Conservation (phyloP, 129 eudicot species). For the Lactuca sativa region DNA sequence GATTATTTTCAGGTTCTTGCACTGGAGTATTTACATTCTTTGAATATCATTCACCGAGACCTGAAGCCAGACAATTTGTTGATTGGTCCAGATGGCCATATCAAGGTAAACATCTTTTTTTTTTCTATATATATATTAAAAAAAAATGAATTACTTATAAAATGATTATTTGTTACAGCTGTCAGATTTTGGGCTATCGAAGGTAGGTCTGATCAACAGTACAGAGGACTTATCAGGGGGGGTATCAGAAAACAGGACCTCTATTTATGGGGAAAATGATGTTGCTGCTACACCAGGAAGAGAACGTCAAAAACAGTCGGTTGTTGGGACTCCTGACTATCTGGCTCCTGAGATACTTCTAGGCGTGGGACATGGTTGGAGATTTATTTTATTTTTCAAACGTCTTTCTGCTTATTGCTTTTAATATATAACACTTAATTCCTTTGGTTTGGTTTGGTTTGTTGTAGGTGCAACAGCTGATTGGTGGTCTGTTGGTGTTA, state of each 20-base stretch:
- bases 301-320: slow-evolving; percentile 81
- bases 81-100: slow-evolving; percentile 98
- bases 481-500: slow-evolving; percentile 99
- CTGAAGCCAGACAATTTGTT: slow-evolving; percentile 95
- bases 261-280: slow-evolving; percentile 53
- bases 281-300: slow-evolving; percentile 44
- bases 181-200: slow-evolving; percentile 98
- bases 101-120: slow-evolving; percentile 62
- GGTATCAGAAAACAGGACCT: slow-evolving; percentile 45
- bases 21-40: slow-evolving; percentile 87
- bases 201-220: slow-evolving; percentile 94
- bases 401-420: not conserved
- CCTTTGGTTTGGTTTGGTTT: not conserved
- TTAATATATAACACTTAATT: not conserved
- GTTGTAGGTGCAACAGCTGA: slow-evolving; percentile 90
- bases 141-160: too few relatives aligned
- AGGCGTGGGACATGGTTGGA: slow-evolving; percentile 95
- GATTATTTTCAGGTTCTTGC: slow-evolving; percentile 78
- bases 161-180: slow-evolving; percentile 45
- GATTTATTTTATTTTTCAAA: slow-evolving; percentile 9
- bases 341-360: slow-evolving; percentile 99
- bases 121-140: too few relatives aligned
- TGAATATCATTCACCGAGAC: slow-evolving; percentile 92
- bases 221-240: slow-evolving; percentile 96
- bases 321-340: slow-evolving; percentile 99